Evolutionary conservation across 306 rosid species (phyloP).

Genomic region (Cicer judaicum): DNA sequence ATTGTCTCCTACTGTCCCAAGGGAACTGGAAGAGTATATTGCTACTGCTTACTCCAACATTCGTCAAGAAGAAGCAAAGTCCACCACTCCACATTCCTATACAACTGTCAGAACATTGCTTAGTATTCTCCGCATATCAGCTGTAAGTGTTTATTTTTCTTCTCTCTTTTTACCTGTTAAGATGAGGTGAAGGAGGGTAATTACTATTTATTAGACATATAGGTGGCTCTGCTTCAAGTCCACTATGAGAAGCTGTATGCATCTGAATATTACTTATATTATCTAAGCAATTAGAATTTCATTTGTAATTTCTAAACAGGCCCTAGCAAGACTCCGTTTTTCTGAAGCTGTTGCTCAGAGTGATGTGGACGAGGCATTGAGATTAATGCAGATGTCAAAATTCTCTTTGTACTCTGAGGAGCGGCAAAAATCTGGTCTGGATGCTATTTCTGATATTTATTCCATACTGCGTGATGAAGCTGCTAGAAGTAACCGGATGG

Average conservation of each 20-base stretch:
- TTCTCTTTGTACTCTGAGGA: conserved; percentile 95
- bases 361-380: conserved; percentile 94
- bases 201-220: neutral
- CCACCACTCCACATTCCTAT: conserved; percentile 88
- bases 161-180: conserved; percentile 10
- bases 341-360: conserved; percentile 92
- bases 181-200: conserved; percentile 18
- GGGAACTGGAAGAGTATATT: conserved; percentile 89
- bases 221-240: conserved; percentile 9
- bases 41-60: conserved; percentile 90
- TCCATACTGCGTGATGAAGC: conserved; percentile 96
- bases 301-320: conserved; percentile 55
- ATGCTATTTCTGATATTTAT: conserved; percentile 93
- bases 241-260: conserved; percentile 2
- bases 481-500: conserved; percentile 69
- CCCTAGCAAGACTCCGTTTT: conserved; percentile 92
- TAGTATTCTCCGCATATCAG: conserved; percentile 93
- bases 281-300: conserved; percentile 30
- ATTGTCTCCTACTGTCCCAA: conserved; percentile 80
- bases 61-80: conserved; percentile 95
- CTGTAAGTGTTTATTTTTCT: conserved; percentile 60
- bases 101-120: conserved; percentile 96
- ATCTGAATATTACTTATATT: neutral
- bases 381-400: conserved; percentile 99
- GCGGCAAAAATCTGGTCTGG: conserved; percentile 93